Evolutionary conservation across 2,329 filamentous ascomycete genomes (phyloP).

Genomic region (Calonectria hongkongensis): DNA sequence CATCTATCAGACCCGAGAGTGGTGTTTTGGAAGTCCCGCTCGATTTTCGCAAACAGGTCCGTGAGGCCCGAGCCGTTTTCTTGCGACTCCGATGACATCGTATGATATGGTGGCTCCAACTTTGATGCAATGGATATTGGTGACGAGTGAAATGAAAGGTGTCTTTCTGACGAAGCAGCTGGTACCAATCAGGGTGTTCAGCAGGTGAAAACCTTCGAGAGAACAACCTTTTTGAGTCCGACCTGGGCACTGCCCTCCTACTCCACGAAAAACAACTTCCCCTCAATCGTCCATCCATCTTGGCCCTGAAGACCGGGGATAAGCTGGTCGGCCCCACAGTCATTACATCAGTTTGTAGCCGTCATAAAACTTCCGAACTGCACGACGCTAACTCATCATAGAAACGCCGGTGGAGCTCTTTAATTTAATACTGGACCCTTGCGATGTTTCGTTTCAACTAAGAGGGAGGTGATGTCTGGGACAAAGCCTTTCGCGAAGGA

Average conservation of each 20-base stretch:
- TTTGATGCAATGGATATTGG: too few species aligned
- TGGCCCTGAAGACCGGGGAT: neutral
- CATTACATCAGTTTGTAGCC: neutral
- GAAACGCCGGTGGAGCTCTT: too few species aligned
- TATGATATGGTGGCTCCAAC: neutral
- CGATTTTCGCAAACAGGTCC: conserved; percentile 1
- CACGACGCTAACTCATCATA: neutral
- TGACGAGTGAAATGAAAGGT: neutral
- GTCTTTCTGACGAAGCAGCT: neutral
- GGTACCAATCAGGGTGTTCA: neutral
- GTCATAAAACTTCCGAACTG: neutral
- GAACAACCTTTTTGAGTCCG: neutral
- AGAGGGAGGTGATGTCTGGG: too few species aligned
- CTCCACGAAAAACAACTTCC: neutral
- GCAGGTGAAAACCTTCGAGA: neutral
- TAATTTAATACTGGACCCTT: too few species aligned
- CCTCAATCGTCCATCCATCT: neutral
- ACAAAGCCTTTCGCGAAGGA: too few species aligned
- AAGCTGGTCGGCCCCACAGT: neutral
- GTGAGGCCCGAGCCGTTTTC: neutral
- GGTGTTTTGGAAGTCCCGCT: conserved; percentile 2
- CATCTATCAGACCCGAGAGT: conserved; percentile 6
- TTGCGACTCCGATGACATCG: neutral
- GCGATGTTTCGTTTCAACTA: neutral
- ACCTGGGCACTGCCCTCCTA: neutral